Conservation (phyloP, 345 rosid species). For the Aegle marmelos region DNA sequence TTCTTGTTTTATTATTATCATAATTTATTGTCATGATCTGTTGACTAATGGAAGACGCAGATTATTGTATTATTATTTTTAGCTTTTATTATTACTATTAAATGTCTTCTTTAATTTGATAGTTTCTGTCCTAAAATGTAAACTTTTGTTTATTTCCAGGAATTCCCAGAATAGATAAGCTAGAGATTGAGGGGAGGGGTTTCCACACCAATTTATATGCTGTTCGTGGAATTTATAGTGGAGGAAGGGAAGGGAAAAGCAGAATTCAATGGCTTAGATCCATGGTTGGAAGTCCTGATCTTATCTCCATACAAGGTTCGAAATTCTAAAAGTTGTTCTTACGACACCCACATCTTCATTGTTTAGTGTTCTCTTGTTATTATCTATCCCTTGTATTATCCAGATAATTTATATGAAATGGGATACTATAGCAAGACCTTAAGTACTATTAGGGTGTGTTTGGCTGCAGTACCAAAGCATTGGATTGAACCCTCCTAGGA, state of each 20-base stretch:
- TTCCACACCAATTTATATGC: conserved; percentile 91
- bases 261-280: conserved; percentile 95
- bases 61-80: neutral
- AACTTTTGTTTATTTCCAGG: conserved; percentile 38
- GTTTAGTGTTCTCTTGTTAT: neutral
- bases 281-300: conserved; percentile 98
- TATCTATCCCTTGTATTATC: neutral
- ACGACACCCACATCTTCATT: neutral
- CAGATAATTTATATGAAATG: neutral
- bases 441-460: neutral
- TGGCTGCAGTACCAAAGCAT: no score
- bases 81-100: neutral
- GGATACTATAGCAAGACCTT: neutral
- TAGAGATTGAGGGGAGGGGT: conserved; percentile 95
- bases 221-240: conserved; percentile 76
- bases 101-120: neutral
- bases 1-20: neutral
- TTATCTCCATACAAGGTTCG: conserved; percentile 82
- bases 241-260: conserved; percentile 97
- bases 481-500: no score
- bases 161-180: conserved; percentile 76
- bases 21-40: neutral
- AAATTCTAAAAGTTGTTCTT: neutral
- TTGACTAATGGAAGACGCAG: neutral
- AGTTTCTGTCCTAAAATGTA: neutral